Percentiles rank a stretch among this genome's conserved stretches.
These are phyloP conservation scores for Metschnikowia bowlesiae DNA, from an alignment of 805 yeast species.

Conservation along the genomic window DNA sequence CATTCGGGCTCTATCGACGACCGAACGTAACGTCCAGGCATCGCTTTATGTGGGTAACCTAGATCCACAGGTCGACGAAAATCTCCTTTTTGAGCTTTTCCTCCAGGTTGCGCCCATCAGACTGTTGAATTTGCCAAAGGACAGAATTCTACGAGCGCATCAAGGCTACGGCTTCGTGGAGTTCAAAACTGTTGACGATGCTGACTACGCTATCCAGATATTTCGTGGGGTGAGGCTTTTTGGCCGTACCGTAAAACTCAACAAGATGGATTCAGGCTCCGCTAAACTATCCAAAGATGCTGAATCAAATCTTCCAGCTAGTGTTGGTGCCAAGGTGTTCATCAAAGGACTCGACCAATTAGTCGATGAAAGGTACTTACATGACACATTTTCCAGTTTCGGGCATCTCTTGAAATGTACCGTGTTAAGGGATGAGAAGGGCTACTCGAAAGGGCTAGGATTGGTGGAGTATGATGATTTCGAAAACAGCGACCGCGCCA, in stretches of 20 bases:
- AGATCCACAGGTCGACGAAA: slow-evolving; percentile 69
- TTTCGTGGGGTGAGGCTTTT: slow-evolving; percentile 58
- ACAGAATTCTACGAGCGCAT: slow-evolving; percentile 61
- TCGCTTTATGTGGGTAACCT: slow-evolving; percentile 80
- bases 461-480: slow-evolving; percentile 62
- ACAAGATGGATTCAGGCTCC: slow-evolving; percentile 37
- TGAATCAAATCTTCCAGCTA: slow-evolving; percentile 5
- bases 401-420: slow-evolving; percentile 58
- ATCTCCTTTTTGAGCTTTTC: slow-evolving; percentile 72
- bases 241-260: slow-evolving; percentile 57
- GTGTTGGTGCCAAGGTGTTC: slow-evolving; percentile 49
- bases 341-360: slow-evolving; percentile 61
- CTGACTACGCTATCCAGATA: slow-evolving; percentile 61
- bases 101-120: slow-evolving; percentile 79
- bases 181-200: slow-evolving; percentile 54
- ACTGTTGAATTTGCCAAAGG: slow-evolving; percentile 72
- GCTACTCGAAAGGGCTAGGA: slow-evolving; percentile 59
- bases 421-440: slow-evolving; percentile 46
- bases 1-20: slow-evolving; percentile 33
- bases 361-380: slow-evolving; percentile 56
- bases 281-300: slow-evolving; percentile 11
- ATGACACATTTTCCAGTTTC: slow-evolving; percentile 59
- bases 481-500: slow-evolving; percentile 66
- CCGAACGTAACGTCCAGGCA: slow-evolving; percentile 54
- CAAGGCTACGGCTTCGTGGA: slow-evolving; percentile 91